Evolutionary conservation across 2,329 filamentous ascomycete genomes (phyloP), one percentile per base, ranked within the genome.

Genomic region (Exophiala dermatitidis): DNA sequence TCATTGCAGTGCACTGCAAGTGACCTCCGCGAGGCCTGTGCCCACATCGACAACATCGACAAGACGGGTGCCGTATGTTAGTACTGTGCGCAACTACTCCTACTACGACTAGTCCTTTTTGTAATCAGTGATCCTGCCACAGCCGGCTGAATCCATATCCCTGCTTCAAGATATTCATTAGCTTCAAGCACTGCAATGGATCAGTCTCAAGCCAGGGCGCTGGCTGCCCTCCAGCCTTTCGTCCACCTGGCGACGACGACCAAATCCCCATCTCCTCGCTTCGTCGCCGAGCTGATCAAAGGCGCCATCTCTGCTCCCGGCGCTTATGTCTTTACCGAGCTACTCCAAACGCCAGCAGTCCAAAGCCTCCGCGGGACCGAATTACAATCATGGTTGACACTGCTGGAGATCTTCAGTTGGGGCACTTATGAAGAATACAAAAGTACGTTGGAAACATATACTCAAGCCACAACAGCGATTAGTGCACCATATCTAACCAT

Each of bases 291-390:
- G 68, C 81, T 97, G 50, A 81, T 97, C 68, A 82, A 79, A 42
- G 88, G 90, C 71, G 93, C 90, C 57, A 97, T 90, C 47, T 90
- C 89, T n/a, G 84, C 84, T 52, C 83, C 87, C 30, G 88, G 90
- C 70, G 95, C 90, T 60, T 98, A 85, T 70, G 80, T 97, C 72
- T 98, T 98, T 74, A 82, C 87, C 62, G 91, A 97, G 73, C 84
- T 98, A n/a, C 83, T 98, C 36, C 79, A 86, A 63, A 83, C 84
- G 1, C 82, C 87, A 0, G 83, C 88, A 63, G 83, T 97, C 61
- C 86, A 93, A 70, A 78, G 81, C 8, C 82, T 97, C 42, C 70
- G 75, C 29, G 72, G 71, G 37, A 75, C 67, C 37, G 68, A 73
- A 7, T 69, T 76, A 37, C 72, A 77, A 4, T 63, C 69, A 38